A percentile compares a stretch with the other conserved stretches of the same genome.
Evolutionary conservation across 2,329 filamentous ascomycete genomes (phyloP).

Genomic region (Dichotomopilus funicola): DNA sequence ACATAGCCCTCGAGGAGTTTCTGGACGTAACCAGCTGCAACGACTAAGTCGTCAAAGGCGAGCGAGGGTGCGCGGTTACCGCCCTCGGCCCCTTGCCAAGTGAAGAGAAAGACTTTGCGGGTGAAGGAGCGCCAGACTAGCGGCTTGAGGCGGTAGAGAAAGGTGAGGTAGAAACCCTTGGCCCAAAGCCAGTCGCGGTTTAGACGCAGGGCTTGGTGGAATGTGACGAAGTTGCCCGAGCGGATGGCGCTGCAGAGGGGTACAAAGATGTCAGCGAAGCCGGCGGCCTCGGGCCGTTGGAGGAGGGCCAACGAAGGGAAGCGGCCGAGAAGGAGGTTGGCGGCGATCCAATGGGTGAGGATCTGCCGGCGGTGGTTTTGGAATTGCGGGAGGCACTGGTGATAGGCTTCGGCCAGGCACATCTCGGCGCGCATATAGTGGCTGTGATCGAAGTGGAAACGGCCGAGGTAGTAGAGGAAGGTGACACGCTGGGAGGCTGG

Average conservation of each 20-base stretch:
- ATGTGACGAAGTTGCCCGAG: slow-evolving; percentile 66
- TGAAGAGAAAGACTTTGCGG: slow-evolving; percentile 70
- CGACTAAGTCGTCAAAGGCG: slow-evolving; percentile 61
- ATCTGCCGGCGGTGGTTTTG: slow-evolving; percentile 71
- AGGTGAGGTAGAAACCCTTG: slow-evolving; percentile 66
- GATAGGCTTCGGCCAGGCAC: slow-evolving; percentile 72
- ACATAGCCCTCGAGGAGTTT: slow-evolving; percentile 53
- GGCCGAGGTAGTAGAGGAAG: slow-evolving; percentile 89
- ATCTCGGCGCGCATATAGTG: slow-evolving; percentile 72
- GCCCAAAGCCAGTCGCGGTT: slow-evolving; percentile 65
- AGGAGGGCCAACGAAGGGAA: slow-evolving; percentile 67
- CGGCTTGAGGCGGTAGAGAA: slow-evolving; percentile 71
- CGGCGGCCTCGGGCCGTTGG: slow-evolving; percentile 60
- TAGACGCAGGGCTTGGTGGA: slow-evolving; percentile 61
- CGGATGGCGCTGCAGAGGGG: slow-evolving; percentile 68
- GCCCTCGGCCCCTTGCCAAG: slow-evolving; percentile 46
- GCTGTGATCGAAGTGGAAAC: slow-evolving; percentile 79
- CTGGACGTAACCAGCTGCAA: slow-evolving; percentile 60
- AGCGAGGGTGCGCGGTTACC: slow-evolving; percentile 57
- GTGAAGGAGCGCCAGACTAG: slow-evolving; percentile 79
- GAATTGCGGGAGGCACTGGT: slow-evolving; percentile 56
- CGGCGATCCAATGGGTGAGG: slow-evolving; percentile 74
- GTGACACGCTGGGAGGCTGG: slow-evolving; percentile 83
- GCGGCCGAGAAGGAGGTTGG: slow-evolving; percentile 77
- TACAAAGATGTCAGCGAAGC: slow-evolving; percentile 59